Evolutionary conservation across 768 basidiomycete species (phyloP).

Genomic region (Fistulinella prunicolor): DNA sequence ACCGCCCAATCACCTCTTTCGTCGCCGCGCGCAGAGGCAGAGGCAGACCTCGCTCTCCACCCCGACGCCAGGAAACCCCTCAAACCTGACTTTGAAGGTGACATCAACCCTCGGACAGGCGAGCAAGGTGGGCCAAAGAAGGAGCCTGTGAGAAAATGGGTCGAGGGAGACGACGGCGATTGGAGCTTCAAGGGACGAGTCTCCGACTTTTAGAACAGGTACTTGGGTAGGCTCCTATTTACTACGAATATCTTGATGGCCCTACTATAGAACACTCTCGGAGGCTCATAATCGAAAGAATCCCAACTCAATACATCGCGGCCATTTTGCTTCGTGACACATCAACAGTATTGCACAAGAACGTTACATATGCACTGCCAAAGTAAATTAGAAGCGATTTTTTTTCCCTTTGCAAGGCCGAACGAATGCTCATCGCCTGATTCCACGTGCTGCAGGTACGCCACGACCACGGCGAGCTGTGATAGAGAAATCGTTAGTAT

Average conservation of each 20-base stretch:
- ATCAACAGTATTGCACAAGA: slow-evolving; percentile 8
- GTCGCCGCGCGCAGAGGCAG: slow-evolving; percentile 29
- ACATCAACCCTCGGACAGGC: slow-evolving; percentile 77
- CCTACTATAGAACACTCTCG: no score
- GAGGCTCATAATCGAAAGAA: no score
- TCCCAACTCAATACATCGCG: background rate
- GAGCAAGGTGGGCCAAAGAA: slow-evolving; percentile 85
- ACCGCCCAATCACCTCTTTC: slow-evolving; percentile 49
- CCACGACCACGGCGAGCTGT: slow-evolving; percentile 87
- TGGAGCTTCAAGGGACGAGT: slow-evolving; percentile 92
- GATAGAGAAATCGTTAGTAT: slow-evolving; percentile 16
- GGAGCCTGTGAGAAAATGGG: slow-evolving; percentile 71
- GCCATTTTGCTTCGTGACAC: slow-evolving; percentile 1
- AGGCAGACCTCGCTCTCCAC: slow-evolving; percentile 50
- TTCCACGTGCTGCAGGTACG: slow-evolving; percentile 71
- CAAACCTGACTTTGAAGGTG: slow-evolving; percentile 72
- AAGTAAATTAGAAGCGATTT: slow-evolving; percentile 10
- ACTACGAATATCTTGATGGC: background rate
- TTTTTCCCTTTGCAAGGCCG: slow-evolving; percentile 3
- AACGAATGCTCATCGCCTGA: slow-evolving; percentile 58
- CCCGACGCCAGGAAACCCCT: slow-evolving; percentile 65
- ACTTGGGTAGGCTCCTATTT: background rate
- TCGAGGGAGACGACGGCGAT: slow-evolving; percentile 55
- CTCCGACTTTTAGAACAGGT: slow-evolving; percentile 65
- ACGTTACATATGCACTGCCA: slow-evolving; percentile 15